Conservation (phyloP, 371 early-diverging fungal genomes). For the Zopfochytrium polystomum region DNA sequence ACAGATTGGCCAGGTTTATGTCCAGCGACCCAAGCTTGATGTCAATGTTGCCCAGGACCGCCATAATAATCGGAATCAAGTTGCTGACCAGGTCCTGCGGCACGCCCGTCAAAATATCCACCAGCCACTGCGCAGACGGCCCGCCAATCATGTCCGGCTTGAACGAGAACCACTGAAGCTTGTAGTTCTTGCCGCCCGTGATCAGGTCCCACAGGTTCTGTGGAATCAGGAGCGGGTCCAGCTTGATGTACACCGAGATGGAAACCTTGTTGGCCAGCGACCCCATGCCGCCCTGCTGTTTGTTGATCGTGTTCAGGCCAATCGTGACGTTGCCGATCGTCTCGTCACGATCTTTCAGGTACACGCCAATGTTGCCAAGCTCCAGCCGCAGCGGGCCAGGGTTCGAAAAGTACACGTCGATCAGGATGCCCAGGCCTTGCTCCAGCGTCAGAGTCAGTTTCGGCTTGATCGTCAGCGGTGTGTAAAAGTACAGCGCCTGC, state of each 20-base stretch:
- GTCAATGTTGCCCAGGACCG: conserved; percentile 8
- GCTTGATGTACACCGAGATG: background rate
- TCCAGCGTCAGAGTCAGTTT: too few species aligned
- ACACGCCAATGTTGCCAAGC: conserved; percentile 15
- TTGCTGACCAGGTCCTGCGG: conserved; percentile 7
- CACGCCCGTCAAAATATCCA: conserved; percentile 3
- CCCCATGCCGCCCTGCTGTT: conserved; percentile 2
- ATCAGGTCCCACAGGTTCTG: conserved; percentile 10
- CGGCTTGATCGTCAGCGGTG: conserved; percentile 12
- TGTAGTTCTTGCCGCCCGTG: conserved; percentile 1
- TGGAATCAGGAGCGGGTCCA: too few species aligned
- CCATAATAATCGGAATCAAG: conserved; percentile 7
- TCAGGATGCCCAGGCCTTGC: conserved; percentile 12
- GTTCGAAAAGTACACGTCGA: conserved; percentile 17
- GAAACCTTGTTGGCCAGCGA: conserved; percentile 10
- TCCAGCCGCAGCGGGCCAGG: conserved; percentile 23
- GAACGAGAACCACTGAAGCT: conserved; percentile 7
- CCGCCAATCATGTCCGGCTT: conserved; percentile 5
- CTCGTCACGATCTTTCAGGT: background rate
- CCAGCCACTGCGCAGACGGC: conserved; percentile 7
- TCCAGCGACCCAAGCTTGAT: too few species aligned
- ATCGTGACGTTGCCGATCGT: conserved; percentile 22
- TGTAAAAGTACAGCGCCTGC: conserved; percentile 12
- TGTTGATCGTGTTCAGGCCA: conserved; percentile 20
- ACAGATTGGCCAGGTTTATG: too few species aligned